Conservation (phyloP, 2,329 filamentous ascomycete species). For the Penicillium sp. region DNA sequence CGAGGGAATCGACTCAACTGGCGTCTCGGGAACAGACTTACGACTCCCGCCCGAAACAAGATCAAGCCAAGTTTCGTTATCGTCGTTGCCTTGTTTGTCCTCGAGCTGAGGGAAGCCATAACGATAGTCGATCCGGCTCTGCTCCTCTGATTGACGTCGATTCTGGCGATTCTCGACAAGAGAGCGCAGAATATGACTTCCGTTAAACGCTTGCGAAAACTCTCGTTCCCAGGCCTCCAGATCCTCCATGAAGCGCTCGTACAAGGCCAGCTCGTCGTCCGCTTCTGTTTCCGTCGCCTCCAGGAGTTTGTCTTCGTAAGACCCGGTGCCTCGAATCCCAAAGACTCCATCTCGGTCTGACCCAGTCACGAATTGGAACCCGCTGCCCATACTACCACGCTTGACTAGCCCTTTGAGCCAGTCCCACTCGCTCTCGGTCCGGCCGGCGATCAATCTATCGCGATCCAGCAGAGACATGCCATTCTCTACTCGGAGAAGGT, state of each 20-base stretch:
- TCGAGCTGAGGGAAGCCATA: not conserved
- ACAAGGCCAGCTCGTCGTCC: slow-evolving; percentile 56
- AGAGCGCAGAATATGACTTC: slow-evolving; percentile 40
- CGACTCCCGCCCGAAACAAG: slow-evolving; percentile 30
- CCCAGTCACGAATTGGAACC: slow-evolving; percentile 38
- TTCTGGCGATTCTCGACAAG: slow-evolving; percentile 36
- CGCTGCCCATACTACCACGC: slow-evolving; percentile 45
- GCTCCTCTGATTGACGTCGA: slow-evolving; percentile 23
- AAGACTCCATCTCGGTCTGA: slow-evolving; percentile 26
- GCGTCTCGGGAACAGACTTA: slow-evolving; percentile 26
- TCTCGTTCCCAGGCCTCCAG: slow-evolving; percentile 37
- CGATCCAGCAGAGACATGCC: slow-evolving; percentile 46
- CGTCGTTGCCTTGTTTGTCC: slow-evolving; percentile 18
- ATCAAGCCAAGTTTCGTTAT: slow-evolving; percentile 32
- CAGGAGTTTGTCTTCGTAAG: slow-evolving; percentile 7
- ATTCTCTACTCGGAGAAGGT: slow-evolving; percentile 55
- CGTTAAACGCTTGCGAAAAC: slow-evolving; percentile 29
- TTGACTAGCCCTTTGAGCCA: slow-evolving; percentile 46
- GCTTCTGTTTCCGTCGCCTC: slow-evolving; percentile 25
- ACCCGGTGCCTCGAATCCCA: slow-evolving; percentile 20
- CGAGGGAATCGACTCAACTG: slow-evolving; percentile 10
- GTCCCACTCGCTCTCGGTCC: slow-evolving; percentile 36
- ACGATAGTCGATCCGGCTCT: slow-evolving; percentile 15
- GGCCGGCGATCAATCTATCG: slow-evolving; percentile 25
- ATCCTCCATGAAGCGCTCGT: slow-evolving; percentile 52